Percentiles rank a stretch among this genome's conserved stretches.
phyloP scores from a whole-genome alignment of 2,329 filamentous ascomycete genomes.

The Trichoderma endophyticum region DNA sequence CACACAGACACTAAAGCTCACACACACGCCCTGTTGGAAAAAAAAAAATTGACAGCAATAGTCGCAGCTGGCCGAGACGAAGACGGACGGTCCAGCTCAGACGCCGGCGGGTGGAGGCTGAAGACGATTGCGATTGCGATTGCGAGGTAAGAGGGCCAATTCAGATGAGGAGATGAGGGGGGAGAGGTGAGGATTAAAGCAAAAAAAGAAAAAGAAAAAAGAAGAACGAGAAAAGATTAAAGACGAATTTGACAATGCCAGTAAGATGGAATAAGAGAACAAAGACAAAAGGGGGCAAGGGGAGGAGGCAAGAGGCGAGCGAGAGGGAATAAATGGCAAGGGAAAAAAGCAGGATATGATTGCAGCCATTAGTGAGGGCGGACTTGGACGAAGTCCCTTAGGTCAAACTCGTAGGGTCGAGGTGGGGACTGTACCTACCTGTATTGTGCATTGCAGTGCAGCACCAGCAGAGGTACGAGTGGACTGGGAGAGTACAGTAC shows the following conservation, averaged over 20 bases:
- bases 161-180: background rate
- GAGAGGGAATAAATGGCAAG: constrained; percentile 19
- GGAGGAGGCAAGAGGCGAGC: constrained; percentile 14
- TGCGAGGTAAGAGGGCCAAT: background rate
- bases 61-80: constrained; percentile 1
- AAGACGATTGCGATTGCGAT: background rate
- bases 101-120: background rate
- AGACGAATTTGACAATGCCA: background rate
- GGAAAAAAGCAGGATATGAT: constrained; percentile 18
- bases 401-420: constrained; percentile 11
- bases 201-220: background rate
- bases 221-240: background rate
- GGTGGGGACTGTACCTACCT: constrained; percentile 9
- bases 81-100: background rate
- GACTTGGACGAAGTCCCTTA: constrained; percentile 4
- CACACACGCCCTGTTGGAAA: background rate
- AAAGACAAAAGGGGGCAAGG: constrained; percentile 20
- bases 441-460: background rate
- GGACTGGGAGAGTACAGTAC: background rate
- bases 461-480: background rate
- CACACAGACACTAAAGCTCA: background rate
- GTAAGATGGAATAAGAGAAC: background rate
- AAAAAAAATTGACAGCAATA: background rate
- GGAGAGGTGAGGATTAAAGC: background rate
- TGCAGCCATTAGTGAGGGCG: constrained; percentile 17